Evolutionary conservation across 805 yeast species (phyloP), one percentile per base, ranked within the genome.

Genomic region (Saturnispora dispora): DNA sequence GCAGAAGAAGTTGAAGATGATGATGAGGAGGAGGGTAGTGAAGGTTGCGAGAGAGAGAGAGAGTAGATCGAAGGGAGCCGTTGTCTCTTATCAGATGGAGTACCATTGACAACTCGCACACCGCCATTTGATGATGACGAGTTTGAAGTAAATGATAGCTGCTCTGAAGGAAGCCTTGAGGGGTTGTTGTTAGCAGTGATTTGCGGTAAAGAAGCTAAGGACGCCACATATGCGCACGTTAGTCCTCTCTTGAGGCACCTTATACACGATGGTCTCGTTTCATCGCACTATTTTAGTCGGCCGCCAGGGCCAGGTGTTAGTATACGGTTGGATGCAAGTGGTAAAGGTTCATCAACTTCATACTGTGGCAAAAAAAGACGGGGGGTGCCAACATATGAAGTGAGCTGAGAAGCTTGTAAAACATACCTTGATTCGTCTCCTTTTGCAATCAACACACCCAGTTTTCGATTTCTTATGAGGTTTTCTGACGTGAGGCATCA

Each of bases 391-490:
- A 25, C 28, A 9, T 25, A 25, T 25, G 28, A 9, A 25, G 28
- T 25, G 10, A 25, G 28, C 28, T 25, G 28, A 7, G 8, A 9
- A 2, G 13, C 8, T 18, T 8, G n/a, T 8, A 8, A 1, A 17
- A 52, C 55, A 42, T 50, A 53, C 55, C 51, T 55, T 57, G 7
- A 57, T 55, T 11, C 57, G 36, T 18, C 59, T 37, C n/a, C 46
- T 41, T 27, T 57, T 57, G 41, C 59, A 57, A 13, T 47, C 52
- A 2, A 49, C 43, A 23, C 59, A 57, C 4, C 59, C 59, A 7
- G 57, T 53, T 45, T 55, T 57, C 3, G 58, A 42, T 28, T 56
- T 55, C 36, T 45, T 53, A 32, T 55, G 57, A 17, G 56, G 55
- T 45, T 51, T 48, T 20, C 58, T 43, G n/a, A 50, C 28, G 30